These are phyloP conservation scores for Tinospora cordifolia DNA, from an alignment of 164 flowering plant species.

Conservation along the genomic window DNA sequence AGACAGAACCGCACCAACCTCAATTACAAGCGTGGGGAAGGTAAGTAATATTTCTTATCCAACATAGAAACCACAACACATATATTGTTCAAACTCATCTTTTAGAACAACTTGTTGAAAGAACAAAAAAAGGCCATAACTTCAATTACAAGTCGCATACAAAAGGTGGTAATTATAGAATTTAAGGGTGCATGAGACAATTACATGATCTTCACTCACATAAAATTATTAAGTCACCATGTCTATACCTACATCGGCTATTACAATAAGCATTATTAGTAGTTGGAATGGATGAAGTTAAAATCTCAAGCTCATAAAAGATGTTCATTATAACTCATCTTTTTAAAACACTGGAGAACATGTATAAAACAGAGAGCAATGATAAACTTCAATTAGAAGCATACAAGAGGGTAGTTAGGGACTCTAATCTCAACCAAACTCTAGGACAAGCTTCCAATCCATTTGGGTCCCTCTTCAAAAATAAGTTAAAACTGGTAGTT, in stretches of 20 bases:
- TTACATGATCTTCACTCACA: no score
- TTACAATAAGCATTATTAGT: no score
- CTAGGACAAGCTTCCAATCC: neutral
- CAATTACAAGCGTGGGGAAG: no score
- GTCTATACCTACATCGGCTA: no score
- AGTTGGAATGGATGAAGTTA: no score
- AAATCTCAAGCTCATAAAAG: neutral
- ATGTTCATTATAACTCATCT: neutral
- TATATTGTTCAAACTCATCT: no score
- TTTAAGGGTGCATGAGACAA: neutral
- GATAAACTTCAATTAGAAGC: neutral
- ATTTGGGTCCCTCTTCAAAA: neutral
- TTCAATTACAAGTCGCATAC: neutral
- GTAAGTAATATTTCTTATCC: no score
- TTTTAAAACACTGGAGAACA: neutral
- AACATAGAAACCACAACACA: no score
- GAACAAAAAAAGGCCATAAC: no score
- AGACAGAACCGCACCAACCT: no score
- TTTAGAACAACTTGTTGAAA: no score
- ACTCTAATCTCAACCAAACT: slow-evolving; percentile 2
- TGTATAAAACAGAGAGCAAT: neutral
- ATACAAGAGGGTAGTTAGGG: neutral
- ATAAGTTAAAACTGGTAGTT: neutral
- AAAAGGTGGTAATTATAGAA: slow-evolving; percentile 1
- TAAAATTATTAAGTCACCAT: no score